Evolutionary conservation across 345 rosid species (phyloP), one percentile per base, ranked within the genome.

Genomic region (Acer campestre): DNA sequence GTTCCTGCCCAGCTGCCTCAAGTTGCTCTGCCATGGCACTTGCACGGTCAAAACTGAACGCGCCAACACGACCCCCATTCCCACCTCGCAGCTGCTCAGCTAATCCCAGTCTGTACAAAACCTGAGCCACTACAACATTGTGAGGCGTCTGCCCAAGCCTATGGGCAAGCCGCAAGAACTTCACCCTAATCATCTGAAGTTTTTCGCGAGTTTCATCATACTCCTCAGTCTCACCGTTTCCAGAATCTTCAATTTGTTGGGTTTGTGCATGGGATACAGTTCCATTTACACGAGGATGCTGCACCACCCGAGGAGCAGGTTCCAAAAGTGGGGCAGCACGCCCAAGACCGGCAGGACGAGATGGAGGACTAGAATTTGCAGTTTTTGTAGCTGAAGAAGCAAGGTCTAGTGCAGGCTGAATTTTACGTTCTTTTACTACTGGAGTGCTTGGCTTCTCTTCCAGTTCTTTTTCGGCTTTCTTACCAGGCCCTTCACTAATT

Each of bases 111-210:
- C 99, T 88, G 85, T 97, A 97, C 77, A 97, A 82, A 81, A 97
- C 99, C 90, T 97, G 99, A 23, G 99, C 98, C 79, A 97, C 99
- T 14, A 97, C 98, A 67, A 97, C 99, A 83, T 97, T 97, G 81
- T 97, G 99, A 8, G 99, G 99, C 42, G 98, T 94, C 84, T 94
- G 99, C 77, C 99, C 98, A 66, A 97, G 94, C 87, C 99, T 90
- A 82, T 87, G 93, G 1, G 99, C 97, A 80, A 97, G 97, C 83
- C 99, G 88, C 88, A 97, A 82, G 87, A 97, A 97, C 81, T 97
- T 97, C 40, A 97, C 98, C 82, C 99, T 88, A 76, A 94, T 93
- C 94, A 94, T 91, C 87, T 97, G 99, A 44, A 97, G 98, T 83
- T 91, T 89, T 82, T 97, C 98, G 48, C 99, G 98, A 71, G 98